Evolutionary conservation across 345 rosid species (phyloP), one percentile per base, ranked within the genome.

Genomic region (Sonneratia alba): DNA sequence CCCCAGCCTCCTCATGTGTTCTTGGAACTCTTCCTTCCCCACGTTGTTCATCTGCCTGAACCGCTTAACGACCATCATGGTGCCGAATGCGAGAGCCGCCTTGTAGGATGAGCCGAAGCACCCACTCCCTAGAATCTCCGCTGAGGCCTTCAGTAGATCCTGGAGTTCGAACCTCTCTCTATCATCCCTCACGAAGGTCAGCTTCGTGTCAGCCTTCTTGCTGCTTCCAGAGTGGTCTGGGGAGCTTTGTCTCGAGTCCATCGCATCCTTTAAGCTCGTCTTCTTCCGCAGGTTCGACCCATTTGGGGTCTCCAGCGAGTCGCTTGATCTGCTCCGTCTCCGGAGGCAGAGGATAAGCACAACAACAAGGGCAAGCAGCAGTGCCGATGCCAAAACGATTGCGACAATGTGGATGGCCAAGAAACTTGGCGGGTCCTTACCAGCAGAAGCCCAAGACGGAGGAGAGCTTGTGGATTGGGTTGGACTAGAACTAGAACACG

Each of bases 41-140:
- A 81, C 85, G 69, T 87, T 95, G 59, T 95, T 89, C 97, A 92
- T 89, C 71, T 90, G 84, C 80, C 88, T 88, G 75, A 82, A 89
- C 74, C 99, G 86, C 85, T 92, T 95, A 9, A 92, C 99, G 43
- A 92, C 97, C 98, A 90, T 86, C 38, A 71, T 36, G 0, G 74
- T 16, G 24, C 92, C 96, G 0, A 57, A 64, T 0, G 75, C 2
- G 8, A 87, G 82, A 0, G 85, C 80, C 3, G 98, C 88, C 81
- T 87, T 95, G 77, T 95, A 92, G 1, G 98, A 90, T 10, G 88
- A 79, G 1, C 98, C 96, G 48, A 92, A 90, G 83, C 91, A 79
- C 1, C 97, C 99, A 38, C 92, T 90, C 3, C 97, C 97, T 36
- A 95, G 47, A 42, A 95, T 90, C 80, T 95, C 98, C 5, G 98